Conservation (phyloP, 1,284 basidiomycete genomes). For the Golubevia sp. region DNA sequence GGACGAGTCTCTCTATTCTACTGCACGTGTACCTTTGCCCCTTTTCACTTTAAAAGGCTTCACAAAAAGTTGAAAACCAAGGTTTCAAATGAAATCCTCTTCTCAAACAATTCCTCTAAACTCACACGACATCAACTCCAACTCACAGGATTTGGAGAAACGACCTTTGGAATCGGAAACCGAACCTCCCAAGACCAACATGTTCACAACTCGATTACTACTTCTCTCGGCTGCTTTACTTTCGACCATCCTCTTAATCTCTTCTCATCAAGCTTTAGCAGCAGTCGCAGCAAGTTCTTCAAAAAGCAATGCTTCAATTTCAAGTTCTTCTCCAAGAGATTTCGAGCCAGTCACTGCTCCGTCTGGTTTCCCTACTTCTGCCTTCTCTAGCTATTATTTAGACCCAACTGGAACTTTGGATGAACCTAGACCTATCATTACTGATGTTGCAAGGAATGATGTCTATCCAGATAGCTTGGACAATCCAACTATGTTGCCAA, state of each 20-base stretch:
- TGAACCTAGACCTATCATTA: slow-evolving; percentile 40
- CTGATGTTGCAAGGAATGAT: slow-evolving; percentile 27
- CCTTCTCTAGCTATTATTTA: slow-evolving; percentile 32
- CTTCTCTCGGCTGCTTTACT: neutral
- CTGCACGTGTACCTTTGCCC: no score
- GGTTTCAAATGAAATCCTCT: no score
- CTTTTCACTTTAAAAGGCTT: no score
- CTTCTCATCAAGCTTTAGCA: neutral
- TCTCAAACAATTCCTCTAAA: no score
- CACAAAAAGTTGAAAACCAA: no score
- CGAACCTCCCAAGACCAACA: neutral
- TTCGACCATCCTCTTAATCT: neutral
- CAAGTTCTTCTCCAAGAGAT: neutral
- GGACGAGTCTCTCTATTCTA: no score
- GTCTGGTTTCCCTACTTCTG: slow-evolving; percentile 37
- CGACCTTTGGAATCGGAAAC: neutral
- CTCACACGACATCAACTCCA: neutral
- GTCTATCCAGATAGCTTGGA: slow-evolving; percentile 7
- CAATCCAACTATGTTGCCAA: slow-evolving; percentile 7
- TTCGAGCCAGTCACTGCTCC: slow-evolving; percentile 17
- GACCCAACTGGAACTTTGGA: slow-evolving; percentile 26
- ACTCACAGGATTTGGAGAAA: neutral
- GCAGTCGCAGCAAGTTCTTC: neutral
- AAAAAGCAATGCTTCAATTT: neutral
- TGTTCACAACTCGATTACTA: neutral